Base-by-base conservation (phyloP, 2,329 filamentous ascomycete genomes). In the Leptosphaerulina australis region DNA sequence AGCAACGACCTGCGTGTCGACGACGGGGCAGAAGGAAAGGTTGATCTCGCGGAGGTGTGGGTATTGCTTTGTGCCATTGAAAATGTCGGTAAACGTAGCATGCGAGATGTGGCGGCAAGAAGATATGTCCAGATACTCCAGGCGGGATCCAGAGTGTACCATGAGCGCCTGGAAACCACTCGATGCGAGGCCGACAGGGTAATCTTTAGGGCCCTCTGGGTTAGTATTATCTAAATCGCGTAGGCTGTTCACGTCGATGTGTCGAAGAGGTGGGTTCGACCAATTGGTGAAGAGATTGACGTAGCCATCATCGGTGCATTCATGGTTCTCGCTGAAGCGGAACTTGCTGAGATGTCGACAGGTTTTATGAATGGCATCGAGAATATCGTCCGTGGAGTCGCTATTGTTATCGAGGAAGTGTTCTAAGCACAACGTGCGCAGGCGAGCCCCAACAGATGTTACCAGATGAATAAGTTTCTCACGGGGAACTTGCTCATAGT, bases 21-120 rank as follows among this genome's bases (percentile, higher is more conserved):
- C 82, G 22, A 83, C 76, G 47, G 85, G 83, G 59, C 85, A 88
- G 70, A 96, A 95, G 44, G 87, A 89, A 33, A 94, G 77, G 68
- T 96, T 91, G 33, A 96, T 76, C 49, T 88, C 82, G 53, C 78
- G 76, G 25, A 97, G 78, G 9, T 84, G 77, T 0, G 87, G 84
- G 60, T 95, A 97, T 17, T 58, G 66, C 18, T 79, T 79, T 7
- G 75, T 72, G 5, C 77, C 74, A 44, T 80, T 77, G 64, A 97
- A 97, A 0, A 88, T 86, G 8, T 86, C 81, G 55, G 90, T 84
- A 51, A 96, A 91, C 0, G 89, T 85, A 12, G 82, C 75, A 25
- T 81, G 79, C 1, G 84, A 81, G 56, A 97, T 92, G 69, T 96
- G 88, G 3, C 93, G 87, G 67, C 91, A 96, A 0, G 88, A 89